Evolutionary conservation across 768 basidiomycete species (phyloP).

Genomic region (Mycena venus): DNA sequence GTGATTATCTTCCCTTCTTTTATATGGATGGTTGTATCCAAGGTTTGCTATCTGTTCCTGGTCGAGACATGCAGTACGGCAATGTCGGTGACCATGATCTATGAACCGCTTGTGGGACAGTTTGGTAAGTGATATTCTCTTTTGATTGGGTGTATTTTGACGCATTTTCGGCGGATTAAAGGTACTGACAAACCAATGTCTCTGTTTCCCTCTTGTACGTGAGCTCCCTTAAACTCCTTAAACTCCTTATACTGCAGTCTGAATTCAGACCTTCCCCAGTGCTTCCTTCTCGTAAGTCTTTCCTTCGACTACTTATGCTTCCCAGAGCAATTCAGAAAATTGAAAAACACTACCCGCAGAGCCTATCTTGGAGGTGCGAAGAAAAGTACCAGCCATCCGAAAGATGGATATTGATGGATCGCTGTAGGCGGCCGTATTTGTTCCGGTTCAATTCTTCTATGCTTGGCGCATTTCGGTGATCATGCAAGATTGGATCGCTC

Average conservation of each 20-base stretch:
- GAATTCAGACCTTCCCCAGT: background rate
- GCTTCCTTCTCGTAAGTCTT: background rate
- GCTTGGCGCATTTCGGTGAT: background rate
- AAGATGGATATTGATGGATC: background rate
- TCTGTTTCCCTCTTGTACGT: background rate
- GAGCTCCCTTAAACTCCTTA: no score
- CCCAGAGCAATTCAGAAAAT: background rate
- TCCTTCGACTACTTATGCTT: background rate
- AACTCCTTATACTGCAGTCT: background rate
- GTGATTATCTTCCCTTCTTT: background rate
- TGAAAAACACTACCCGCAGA: background rate
- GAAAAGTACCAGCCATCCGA: background rate
- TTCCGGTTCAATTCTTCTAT: background rate
- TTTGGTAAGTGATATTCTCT: background rate
- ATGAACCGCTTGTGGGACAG: background rate
- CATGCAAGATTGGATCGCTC: background rate
- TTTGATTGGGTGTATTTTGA: background rate
- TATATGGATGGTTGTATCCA: background rate
- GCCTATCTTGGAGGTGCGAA: background rate
- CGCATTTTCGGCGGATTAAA: background rate
- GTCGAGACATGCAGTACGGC: background rate
- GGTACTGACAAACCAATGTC: background rate
- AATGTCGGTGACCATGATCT: background rate
- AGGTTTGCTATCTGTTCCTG: background rate
- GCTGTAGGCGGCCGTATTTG: background rate